Conservation (phyloP, 352 stramenopile genomes). For the Blastocystis sp. region DNA sequence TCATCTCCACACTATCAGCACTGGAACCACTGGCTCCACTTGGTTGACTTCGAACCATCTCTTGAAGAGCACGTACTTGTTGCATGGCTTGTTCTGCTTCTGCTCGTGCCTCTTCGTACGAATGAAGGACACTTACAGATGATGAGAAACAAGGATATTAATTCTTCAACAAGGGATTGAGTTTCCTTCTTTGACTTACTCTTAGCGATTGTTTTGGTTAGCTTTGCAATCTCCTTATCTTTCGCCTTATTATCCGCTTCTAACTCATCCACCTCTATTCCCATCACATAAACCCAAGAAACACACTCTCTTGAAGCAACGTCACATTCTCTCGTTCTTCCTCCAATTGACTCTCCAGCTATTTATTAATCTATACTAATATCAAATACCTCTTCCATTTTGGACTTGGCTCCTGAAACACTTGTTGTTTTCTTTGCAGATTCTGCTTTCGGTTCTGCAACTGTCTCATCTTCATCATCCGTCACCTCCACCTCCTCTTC, state of each 20-base stretch:
- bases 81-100: constrained; percentile 38
- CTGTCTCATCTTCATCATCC: constrained; percentile 16
- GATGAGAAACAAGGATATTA: constrained; percentile 26
- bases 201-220: constrained; percentile 45
- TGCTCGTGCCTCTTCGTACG: constrained; percentile 15
- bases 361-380: not conserved
- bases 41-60: constrained; percentile 56
- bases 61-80: constrained; percentile 49
- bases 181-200: constrained; percentile 61
- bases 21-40: not conserved
- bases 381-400: not conserved
- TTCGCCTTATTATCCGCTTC: constrained; percentile 12
- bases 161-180: not conserved
- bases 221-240: constrained; percentile 51
- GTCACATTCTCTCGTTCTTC: constrained; percentile 1
- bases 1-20: constrained; percentile 14
- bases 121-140: not conserved
- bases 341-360: constrained; percentile 7
- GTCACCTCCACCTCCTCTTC: constrained; percentile 53
- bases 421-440: not conserved
- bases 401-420: not conserved
- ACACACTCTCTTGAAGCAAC: constrained; percentile 14
- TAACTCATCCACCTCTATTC: constrained; percentile 9
- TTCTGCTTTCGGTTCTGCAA: not conserved
- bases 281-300: not conserved